A percentile compares a stretch with the other conserved stretches of the same genome.
Conservation (phyloP, 2,329 filamentous ascomycete species). For the Parascedosporium putredinis region DNA sequence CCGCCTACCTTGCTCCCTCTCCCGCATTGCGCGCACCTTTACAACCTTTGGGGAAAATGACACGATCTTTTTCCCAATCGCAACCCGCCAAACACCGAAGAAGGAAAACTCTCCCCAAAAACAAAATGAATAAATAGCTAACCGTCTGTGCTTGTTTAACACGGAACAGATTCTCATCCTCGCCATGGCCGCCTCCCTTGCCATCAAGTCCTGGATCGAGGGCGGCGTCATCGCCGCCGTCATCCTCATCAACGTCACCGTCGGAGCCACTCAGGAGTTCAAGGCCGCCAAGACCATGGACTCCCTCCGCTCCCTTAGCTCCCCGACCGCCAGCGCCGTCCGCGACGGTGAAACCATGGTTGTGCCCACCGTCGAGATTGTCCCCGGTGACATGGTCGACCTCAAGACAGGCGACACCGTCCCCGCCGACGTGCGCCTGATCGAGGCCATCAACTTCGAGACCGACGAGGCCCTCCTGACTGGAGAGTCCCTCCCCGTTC, state of each 20-base stretch:
- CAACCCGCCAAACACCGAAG: too few relatives aligned
- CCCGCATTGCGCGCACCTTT: too few relatives aligned
- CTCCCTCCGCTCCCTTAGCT: constrained; percentile 31
- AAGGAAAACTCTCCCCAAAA: too few relatives aligned
- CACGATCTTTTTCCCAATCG: too few relatives aligned
- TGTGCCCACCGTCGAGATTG: constrained; percentile 32
- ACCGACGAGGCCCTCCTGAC: constrained; percentile 58
- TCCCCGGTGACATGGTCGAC: constrained; percentile 46
- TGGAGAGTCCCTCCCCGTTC: constrained; percentile 51
- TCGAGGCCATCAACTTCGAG: constrained; percentile 55
- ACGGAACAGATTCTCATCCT: constrained; percentile 36
- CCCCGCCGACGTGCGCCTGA: constrained; percentile 45
- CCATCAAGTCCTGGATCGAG: constrained; percentile 49
- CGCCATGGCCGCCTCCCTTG: constrained; percentile 47
- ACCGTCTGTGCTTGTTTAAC: background rate
- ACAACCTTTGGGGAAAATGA: too few relatives aligned
- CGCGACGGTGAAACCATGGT: constrained; percentile 29
- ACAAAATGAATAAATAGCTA: too few relatives aligned
- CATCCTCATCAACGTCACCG: constrained; percentile 46
- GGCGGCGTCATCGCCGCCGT: constrained; percentile 48
- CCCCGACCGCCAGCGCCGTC: constrained; percentile 32
- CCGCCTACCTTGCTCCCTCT: background rate
- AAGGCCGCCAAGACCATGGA: constrained; percentile 40
- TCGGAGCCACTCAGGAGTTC: constrained; percentile 37
- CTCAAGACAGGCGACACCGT: constrained; percentile 49